Conservation (phyloP, 192 early-diverging fungal species). For the Pilaira anomala region DNA sequence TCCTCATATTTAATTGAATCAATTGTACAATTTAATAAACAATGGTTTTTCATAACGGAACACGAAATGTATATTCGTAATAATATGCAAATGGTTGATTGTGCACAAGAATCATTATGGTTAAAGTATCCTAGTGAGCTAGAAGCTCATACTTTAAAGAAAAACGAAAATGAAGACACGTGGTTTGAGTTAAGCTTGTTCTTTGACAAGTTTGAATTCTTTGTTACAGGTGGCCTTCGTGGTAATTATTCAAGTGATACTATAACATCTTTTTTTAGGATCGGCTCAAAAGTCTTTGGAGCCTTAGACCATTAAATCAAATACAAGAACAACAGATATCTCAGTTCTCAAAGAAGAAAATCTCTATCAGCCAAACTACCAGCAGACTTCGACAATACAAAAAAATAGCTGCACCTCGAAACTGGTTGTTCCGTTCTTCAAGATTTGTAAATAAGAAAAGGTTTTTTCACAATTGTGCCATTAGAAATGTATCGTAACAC, state of each 20-base stretch:
- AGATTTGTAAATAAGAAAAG: conserved; percentile 4
- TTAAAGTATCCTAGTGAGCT: neutral
- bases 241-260: neutral
- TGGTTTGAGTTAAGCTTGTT: neutral
- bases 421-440: neutral
- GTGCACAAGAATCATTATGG: too few relatives aligned
- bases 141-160: neutral
- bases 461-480: neutral
- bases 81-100: too few relatives aligned
- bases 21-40: too few relatives aligned
- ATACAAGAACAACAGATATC: neutral
- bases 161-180: neutral
- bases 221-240: neutral
- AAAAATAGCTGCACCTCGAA: neutral
- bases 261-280: neutral
- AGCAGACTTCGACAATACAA: neutral
- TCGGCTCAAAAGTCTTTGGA: neutral
- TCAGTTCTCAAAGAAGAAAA: neutral
- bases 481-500: neutral
- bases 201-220: neutral
- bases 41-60: too few relatives aligned
- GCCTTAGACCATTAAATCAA: neutral
- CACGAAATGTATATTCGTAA: too few relatives aligned
- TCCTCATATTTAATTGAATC: too few relatives aligned
- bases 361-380: neutral